phyloP scores from a whole-genome alignment of 2,329 filamentous ascomycete genomes.

The Pyrenochaeta sp. region DNA sequence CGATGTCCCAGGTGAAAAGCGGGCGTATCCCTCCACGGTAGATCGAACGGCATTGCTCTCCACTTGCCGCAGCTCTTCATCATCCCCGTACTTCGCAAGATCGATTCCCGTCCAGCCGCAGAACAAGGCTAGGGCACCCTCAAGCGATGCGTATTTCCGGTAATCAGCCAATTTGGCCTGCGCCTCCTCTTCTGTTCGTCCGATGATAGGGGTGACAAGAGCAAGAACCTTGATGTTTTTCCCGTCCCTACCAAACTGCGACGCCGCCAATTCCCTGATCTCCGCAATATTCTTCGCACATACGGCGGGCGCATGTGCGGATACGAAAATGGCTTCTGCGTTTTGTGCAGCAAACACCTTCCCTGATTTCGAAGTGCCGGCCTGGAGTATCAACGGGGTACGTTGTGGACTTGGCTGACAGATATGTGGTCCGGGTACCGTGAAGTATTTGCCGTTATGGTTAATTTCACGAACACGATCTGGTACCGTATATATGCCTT shows the following conservation, averaged over 20 bases:
- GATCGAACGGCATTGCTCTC: conserved; percentile 68
- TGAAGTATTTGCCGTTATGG: conserved; percentile 71
- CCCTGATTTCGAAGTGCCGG: conserved; percentile 71
- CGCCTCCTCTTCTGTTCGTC: conserved; percentile 71
- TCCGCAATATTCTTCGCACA: conserved; percentile 70
- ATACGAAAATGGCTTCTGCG: conserved; percentile 76
- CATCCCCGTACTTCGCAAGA: conserved; percentile 66
- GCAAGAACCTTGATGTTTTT: conserved; percentile 72
- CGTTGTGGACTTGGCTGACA: conserved; percentile 72
- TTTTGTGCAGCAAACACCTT: conserved; percentile 74
- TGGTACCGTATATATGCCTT: conserved; percentile 67
- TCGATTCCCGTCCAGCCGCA: conserved; percentile 79
- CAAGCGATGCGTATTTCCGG: conserved; percentile 67
- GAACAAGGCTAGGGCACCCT: conserved; percentile 74
- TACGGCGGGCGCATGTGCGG: conserved; percentile 69
- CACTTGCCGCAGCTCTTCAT: conserved; percentile 70
- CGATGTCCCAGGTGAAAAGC: conserved; percentile 65
- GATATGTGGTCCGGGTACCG: conserved; percentile 71
- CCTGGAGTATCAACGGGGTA: conserved; percentile 74
- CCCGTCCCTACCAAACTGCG: conserved; percentile 65
- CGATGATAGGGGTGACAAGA: conserved; percentile 71
- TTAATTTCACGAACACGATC: conserved; percentile 70
- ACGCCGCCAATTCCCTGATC: conserved; percentile 64
- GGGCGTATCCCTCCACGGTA: conserved; percentile 64
- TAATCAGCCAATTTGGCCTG: conserved; percentile 69